Conservation (phyloP, 1,284 basidiomycete species). For the Moesziomyces sp. region DNA sequence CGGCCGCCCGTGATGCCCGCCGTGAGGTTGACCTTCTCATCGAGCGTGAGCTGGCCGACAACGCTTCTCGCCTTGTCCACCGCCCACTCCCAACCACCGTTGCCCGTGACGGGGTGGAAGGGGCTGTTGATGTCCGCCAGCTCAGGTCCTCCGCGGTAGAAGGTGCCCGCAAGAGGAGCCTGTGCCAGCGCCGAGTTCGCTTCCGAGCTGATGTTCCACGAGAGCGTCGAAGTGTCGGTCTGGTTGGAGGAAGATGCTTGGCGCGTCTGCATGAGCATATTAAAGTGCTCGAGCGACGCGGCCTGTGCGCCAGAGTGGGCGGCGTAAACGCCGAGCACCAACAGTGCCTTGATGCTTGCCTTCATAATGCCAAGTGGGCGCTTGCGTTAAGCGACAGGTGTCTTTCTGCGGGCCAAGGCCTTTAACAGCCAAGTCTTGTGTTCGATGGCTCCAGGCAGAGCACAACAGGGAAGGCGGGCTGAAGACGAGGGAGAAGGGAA, state of each 20-base stretch:
- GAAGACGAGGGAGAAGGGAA: neutral
- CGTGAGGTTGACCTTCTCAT: slow-evolving; percentile 49
- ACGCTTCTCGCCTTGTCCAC: slow-evolving; percentile 33
- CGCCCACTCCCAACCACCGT: slow-evolving; percentile 42
- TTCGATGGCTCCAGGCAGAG: neutral
- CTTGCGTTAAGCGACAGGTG: no score
- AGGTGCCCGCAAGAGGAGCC: slow-evolving; percentile 27
- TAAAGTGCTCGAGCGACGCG: slow-evolving; percentile 31
- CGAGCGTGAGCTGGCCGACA: slow-evolving; percentile 39
- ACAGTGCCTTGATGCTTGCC: slow-evolving; percentile 22
- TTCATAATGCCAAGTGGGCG: slow-evolving; percentile 8
- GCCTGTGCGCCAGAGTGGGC: slow-evolving; percentile 25
- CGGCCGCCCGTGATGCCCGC: slow-evolving; percentile 33
- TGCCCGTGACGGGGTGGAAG: slow-evolving; percentile 33
- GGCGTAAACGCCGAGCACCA: slow-evolving; percentile 38
- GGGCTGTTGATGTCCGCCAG: slow-evolving; percentile 34
- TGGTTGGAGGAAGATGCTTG: slow-evolving; percentile 14
- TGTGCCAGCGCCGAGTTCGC: slow-evolving; percentile 33
- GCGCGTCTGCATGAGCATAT: slow-evolving; percentile 19
- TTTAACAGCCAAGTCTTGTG: neutral
- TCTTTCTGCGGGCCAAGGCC: neutral
- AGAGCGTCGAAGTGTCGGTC: slow-evolving; percentile 4
- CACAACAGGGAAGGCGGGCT: neutral
- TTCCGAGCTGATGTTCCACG: slow-evolving; percentile 38
- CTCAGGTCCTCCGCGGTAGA: slow-evolving; percentile 36